A percentile compares a stretch with the other conserved stretches of the same genome.
Conservation (phyloP, 352 stramenopile genomes). For the Elongisporangium prolatum region DNA sequence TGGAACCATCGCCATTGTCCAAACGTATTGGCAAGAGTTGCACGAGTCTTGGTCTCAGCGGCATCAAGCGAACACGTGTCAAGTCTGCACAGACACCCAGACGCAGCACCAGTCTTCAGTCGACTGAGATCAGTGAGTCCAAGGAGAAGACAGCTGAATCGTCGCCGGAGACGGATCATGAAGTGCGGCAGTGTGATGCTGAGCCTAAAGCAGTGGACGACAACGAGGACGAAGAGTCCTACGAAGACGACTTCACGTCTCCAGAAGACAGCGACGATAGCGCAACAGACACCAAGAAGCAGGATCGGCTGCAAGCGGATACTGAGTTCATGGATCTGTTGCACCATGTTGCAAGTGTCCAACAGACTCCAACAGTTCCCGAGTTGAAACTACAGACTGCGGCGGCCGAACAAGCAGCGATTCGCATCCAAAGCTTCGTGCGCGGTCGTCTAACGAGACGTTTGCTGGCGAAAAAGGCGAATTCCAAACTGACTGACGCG, state of each 20-base stretch:
- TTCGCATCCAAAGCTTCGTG: slow-evolving; percentile 23
- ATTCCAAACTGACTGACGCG: not conserved
- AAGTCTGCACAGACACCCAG: not conserved
- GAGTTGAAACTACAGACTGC: slow-evolving; percentile 1
- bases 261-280: slow-evolving; percentile 12
- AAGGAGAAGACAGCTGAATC: not conserved
- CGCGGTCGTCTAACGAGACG: slow-evolving; percentile 3
- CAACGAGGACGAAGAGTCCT: slow-evolving; percentile 23
- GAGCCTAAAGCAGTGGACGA: slow-evolving; percentile 2
- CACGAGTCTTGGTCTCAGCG: not conserved
- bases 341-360: slow-evolving; percentile 11
- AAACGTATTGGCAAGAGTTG: slow-evolving; percentile 22
- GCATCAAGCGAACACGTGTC: not conserved
- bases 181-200: not conserved
- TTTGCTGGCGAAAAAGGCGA: not conserved
- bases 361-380: not conserved
- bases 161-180: not conserved
- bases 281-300: slow-evolving; percentile 4
- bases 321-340: slow-evolving; percentile 42
- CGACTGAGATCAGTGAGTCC: not conserved
- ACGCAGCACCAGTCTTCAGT: not conserved
- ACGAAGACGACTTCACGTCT: slow-evolving; percentile 37
- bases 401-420: slow-evolving; percentile 10
- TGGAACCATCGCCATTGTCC: slow-evolving; percentile 38
- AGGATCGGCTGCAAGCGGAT: slow-evolving; percentile 18